Percentiles rank a stretch among this genome's conserved stretches.
Evolutionary conservation across 2,329 filamentous ascomycete genomes (phyloP).

Genomic region (Ciborinia camelliae): DNA sequence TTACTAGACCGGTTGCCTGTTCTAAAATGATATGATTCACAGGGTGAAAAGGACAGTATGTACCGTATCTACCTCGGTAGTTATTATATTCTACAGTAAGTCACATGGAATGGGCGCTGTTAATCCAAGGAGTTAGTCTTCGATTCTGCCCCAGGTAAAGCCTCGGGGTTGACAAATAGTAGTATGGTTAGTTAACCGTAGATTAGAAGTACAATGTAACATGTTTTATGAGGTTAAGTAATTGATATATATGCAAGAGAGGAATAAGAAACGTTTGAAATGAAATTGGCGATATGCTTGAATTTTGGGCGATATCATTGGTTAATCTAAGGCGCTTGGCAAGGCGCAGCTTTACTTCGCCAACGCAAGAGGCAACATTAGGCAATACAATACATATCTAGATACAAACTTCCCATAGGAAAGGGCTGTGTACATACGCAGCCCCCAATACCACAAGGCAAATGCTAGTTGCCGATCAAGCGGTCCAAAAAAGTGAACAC

Average conservation of each 20-base stretch:
- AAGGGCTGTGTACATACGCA: not conserved
- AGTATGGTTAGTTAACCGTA: not conserved
- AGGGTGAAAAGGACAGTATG: too few relatives aligned
- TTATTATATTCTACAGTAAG: not conserved
- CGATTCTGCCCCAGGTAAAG: conserved; percentile 13
- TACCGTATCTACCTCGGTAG: too few relatives aligned
- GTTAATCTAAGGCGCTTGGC: not conserved
- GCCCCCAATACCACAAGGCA: not conserved
- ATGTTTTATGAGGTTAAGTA: not conserved
- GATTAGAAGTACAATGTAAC: not conserved
- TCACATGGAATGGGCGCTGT: not conserved
- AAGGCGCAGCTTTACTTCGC: conserved; percentile 10
- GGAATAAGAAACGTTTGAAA: conserved; percentile 1
- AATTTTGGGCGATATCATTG: not conserved
- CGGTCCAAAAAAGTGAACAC: not conserved
- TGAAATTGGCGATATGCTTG: not conserved
- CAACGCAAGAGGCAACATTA: not conserved
- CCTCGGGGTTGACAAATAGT: not conserved
- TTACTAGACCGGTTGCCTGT: not conserved
- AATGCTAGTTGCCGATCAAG: not conserved
- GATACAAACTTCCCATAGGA: not conserved
- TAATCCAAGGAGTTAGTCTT: not conserved
- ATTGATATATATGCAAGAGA: conserved; percentile 1
- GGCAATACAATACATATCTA: not conserved
- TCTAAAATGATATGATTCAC: not conserved